These are phyloP conservation scores for Hypoxylon sp. DNA, from an alignment of 2,329 filamentous ascomycete genomes.

Conservation along the genomic window DNA sequence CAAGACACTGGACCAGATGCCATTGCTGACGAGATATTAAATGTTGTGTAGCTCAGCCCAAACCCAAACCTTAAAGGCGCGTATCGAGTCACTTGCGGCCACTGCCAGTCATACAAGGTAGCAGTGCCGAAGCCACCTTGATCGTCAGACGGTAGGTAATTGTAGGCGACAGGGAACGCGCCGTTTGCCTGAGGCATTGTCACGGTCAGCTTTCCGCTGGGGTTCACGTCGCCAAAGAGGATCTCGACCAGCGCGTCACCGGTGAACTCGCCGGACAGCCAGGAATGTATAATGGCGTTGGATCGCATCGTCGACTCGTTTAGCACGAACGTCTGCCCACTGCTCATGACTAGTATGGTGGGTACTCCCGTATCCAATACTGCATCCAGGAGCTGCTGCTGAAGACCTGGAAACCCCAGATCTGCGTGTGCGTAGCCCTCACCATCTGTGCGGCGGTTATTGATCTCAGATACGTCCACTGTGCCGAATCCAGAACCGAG, in stretches of 20 bases:
- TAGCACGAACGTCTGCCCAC: slow-evolving; percentile 54
- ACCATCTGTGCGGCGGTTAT: slow-evolving; percentile 55
- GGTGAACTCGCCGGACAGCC: slow-evolving; percentile 75
- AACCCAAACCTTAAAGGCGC: slow-evolving; percentile 72
- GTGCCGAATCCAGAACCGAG: slow-evolving; percentile 49
- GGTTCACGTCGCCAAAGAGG: slow-evolving; percentile 74
- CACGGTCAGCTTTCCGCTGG: slow-evolving; percentile 60
- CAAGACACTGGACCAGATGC: neutral
- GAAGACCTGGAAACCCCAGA: slow-evolving; percentile 54
- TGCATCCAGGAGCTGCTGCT: slow-evolving; percentile 56
- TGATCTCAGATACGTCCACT: slow-evolving; percentile 47
- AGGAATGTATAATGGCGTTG: slow-evolving; percentile 72
- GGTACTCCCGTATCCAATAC: slow-evolving; percentile 53
- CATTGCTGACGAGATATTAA: slow-evolving; percentile 60
- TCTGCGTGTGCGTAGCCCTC: slow-evolving; percentile 55
- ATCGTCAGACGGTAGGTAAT: slow-evolving; percentile 74
- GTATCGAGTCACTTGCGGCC: slow-evolving; percentile 57
- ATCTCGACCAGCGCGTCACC: slow-evolving; percentile 75
- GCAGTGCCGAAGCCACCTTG: slow-evolving; percentile 71
- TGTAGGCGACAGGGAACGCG: slow-evolving; percentile 74
- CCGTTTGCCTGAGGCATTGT: slow-evolving; percentile 64
- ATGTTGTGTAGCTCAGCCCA: slow-evolving; percentile 76
- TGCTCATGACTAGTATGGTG: slow-evolving; percentile 48
- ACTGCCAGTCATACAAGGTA: slow-evolving; percentile 67
- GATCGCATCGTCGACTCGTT: slow-evolving; percentile 55